Conservation (phyloP, 2,329 filamentous ascomycete genomes). For the Apiospora saccharicola region DNA sequence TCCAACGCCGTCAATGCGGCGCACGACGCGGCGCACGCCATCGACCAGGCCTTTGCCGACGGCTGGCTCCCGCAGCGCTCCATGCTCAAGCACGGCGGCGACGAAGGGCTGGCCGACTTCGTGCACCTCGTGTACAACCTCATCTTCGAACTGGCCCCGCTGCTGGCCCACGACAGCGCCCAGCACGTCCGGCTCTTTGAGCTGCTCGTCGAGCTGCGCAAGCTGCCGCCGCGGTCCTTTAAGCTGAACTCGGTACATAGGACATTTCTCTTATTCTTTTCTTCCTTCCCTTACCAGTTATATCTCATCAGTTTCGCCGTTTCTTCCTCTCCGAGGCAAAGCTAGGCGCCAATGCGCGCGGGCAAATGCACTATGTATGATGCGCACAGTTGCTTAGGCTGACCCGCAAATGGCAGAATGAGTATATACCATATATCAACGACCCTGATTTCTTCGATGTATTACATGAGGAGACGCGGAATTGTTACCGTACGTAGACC, state of each 20-base stretch:
- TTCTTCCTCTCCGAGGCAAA: too few relatives aligned
- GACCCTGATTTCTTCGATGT: slow-evolving; percentile 25
- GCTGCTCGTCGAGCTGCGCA: slow-evolving; percentile 21
- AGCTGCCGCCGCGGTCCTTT: slow-evolving; percentile 17
- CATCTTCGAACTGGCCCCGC: slow-evolving; percentile 23
- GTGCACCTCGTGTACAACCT: slow-evolving; percentile 25
- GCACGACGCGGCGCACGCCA: not conserved
- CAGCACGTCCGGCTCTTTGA: slow-evolving; percentile 23
- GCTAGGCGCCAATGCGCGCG: not conserved
- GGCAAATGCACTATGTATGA: not conserved
- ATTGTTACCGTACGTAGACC: slow-evolving; percentile 13
- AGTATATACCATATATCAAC: slow-evolving; percentile 22
- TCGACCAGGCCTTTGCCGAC: slow-evolving; percentile 15
- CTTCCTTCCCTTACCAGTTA: not conserved
- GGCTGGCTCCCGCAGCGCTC: slow-evolving; percentile 23
- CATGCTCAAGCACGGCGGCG: slow-evolving; percentile 23
- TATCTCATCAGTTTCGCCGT: not conserved
- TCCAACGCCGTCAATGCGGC: slow-evolving; percentile 17
- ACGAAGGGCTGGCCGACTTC: slow-evolving; percentile 23
- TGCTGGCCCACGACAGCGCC: slow-evolving; percentile 20
- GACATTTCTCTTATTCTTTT: not conserved
- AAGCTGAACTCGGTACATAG: not conserved
- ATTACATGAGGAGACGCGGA: slow-evolving; percentile 16
- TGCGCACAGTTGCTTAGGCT: not conserved
- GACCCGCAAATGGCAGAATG: slow-evolving; percentile 11